These are phyloP conservation scores for Malus hybrid DNA, from an alignment of 331 rosid species.

Conservation along the genomic window DNA sequence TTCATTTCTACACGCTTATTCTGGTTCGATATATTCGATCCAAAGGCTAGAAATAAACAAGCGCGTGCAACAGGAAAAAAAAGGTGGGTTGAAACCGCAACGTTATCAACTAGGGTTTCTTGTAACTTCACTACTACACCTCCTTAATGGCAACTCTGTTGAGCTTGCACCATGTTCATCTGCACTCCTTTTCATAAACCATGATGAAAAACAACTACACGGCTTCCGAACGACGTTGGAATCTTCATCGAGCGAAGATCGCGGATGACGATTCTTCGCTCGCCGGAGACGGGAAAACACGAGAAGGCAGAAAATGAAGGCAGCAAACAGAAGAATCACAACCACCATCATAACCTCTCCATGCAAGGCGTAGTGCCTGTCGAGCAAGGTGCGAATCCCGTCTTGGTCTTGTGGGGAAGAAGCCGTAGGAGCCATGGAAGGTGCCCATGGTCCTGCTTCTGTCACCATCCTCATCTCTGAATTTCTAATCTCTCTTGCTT, in stretches of 20 bases:
- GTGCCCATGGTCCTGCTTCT: neutral
- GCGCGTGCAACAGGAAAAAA: neutral
- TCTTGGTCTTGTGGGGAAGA: conserved; percentile 22
- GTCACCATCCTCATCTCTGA: neutral
- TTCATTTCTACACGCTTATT: neutral
- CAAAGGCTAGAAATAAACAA: no score
- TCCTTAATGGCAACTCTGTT: neutral
- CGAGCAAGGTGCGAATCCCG: conserved; percentile 28
- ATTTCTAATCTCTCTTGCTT: neutral
- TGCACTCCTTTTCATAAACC: neutral
- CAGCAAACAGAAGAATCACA: conserved; percentile 25
- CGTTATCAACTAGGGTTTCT: neutral
- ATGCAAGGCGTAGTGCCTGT: conserved; percentile 38
- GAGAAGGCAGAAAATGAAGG: conserved; percentile 28
- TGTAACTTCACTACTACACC: neutral
- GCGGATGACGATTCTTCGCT: neutral
- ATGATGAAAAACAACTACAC: neutral
- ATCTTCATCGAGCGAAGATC: neutral
- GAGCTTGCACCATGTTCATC: neutral
- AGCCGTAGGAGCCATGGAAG: conserved; percentile 21
- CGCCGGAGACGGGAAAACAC: conserved; percentile 23
- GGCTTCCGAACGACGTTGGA: neutral
- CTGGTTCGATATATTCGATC: neutral
- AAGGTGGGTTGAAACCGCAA: neutral
- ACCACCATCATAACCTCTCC: conserved; percentile 40